phyloP scores from a whole-genome alignment of 2,329 filamentous ascomycete genomes.

The Macroventuria anomochaeta region DNA sequence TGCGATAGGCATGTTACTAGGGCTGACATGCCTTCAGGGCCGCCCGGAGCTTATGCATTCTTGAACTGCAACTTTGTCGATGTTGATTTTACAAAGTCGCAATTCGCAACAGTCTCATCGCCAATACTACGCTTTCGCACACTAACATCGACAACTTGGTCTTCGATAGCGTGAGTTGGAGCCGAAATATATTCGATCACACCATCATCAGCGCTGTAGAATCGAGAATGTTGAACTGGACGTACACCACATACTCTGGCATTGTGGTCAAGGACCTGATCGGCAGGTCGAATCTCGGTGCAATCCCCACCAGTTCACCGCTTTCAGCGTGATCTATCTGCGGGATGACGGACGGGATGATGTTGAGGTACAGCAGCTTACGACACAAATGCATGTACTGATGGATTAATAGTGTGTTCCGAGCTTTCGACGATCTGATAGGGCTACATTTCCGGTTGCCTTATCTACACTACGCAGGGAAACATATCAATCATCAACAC shows the following conservation, averaged over 20 bases:
- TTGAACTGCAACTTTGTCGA: too few relatives aligned
- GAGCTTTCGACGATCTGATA: background rate
- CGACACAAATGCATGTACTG: background rate
- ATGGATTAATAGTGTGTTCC: background rate
- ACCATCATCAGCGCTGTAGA: background rate
- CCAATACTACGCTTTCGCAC: too few relatives aligned
- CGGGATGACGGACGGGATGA: background rate
- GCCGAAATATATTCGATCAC: too few relatives aligned
- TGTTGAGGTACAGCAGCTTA: background rate
- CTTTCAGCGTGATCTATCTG: background rate
- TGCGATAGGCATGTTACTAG: background rate
- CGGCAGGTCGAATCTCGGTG: slow-evolving; percentile 7
- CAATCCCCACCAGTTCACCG: background rate
- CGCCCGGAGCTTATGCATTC: too few relatives aligned
- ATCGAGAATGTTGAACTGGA: background rate
- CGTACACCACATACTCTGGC: background rate
- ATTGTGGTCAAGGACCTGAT: background rate
- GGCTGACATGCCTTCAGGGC: too few relatives aligned
- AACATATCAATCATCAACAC: too few relatives aligned
- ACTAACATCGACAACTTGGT: too few relatives aligned
- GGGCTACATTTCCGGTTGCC: background rate
- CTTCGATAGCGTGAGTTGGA: too few relatives aligned
- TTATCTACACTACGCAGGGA: background rate
- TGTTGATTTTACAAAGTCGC: too few relatives aligned
- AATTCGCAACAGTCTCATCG: too few relatives aligned